phyloP scores from a whole-genome alignment of 2,329 filamentous ascomycete genomes.

The Phoma sp. region DNA sequence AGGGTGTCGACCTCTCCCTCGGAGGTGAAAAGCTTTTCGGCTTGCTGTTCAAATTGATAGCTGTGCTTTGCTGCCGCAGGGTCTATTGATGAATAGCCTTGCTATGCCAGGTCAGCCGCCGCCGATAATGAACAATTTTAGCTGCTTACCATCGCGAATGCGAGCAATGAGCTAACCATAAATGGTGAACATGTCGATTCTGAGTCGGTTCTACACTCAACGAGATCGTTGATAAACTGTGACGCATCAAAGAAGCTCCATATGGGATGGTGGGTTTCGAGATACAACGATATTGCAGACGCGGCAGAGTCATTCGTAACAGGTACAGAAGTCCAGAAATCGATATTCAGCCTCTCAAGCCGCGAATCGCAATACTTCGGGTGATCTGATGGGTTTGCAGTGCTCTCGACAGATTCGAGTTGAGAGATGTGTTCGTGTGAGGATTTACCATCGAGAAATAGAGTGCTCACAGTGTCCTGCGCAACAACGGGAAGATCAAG shows the following conservation, averaged over 20 bases:
- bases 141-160: slow-evolving; percentile 16
- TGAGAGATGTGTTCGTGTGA: slow-evolving; percentile 3
- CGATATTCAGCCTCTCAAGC: slow-evolving; percentile 16
- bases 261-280: slow-evolving; percentile 20
- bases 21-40: slow-evolving; percentile 17
- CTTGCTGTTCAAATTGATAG: slow-evolving; percentile 17
- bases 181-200: slow-evolving; percentile 16
- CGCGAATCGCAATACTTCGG: slow-evolving; percentile 17
- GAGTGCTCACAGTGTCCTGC: slow-evolving; percentile 5
- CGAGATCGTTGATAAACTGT: slow-evolving; percentile 16
- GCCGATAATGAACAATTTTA: background rate
- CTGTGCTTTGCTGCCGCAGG: slow-evolving; percentile 9
- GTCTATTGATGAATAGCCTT: slow-evolving; percentile 16
- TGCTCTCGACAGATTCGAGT: slow-evolving; percentile 2
- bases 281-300: slow-evolving; percentile 18
- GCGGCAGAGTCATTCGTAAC: slow-evolving; percentile 15
- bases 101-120: background rate
- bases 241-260: slow-evolving; percentile 22
- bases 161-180: slow-evolving; percentile 16
- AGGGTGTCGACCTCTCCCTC: slow-evolving; percentile 7
- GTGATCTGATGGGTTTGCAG: background rate
- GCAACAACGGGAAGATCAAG: slow-evolving; percentile 14
- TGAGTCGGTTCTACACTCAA: slow-evolving; percentile 10
- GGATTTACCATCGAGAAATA: slow-evolving; percentile 6
- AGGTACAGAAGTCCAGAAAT: slow-evolving; percentile 20